phyloP scores from a whole-genome alignment of 352 stramenopile genomes.

The Saprolegnia parasitica region DNA sequence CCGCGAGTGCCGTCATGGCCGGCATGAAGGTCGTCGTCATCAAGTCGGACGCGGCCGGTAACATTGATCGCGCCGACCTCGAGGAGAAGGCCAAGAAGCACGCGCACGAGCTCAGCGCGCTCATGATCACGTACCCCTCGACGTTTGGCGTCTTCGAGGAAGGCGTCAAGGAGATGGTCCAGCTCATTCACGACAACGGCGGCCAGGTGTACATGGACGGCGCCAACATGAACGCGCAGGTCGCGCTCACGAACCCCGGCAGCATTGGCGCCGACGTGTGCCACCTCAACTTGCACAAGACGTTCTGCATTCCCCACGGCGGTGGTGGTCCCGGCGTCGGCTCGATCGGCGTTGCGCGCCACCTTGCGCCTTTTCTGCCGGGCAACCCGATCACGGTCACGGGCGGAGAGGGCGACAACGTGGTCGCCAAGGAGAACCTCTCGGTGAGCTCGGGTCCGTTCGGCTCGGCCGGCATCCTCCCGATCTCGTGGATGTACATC shows the following conservation, averaged over 20 bases:
- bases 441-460: conserved; percentile 95
- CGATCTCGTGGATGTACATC: conserved; percentile 99
- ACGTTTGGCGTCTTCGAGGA: conserved; percentile 99
- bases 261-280: conserved; percentile 97
- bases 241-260: conserved; percentile 96
- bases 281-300: conserved; percentile 99
- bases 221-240: conserved; percentile 99
- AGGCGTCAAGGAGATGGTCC: conserved; percentile 95
- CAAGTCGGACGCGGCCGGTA: conserved; percentile 94
- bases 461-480: conserved; percentile 96
- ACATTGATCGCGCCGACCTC: conserved; percentile 95
- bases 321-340: conserved; percentile 94
- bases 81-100: conserved; percentile 94
- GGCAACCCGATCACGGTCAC: conserved; percentile 88
- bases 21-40: conserved; percentile 98
- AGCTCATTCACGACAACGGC: conserved; percentile 93
- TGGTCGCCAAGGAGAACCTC: conserved; percentile 66
- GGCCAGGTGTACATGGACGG: conserved; percentile 99
- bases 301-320: conserved; percentile 99
- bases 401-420: conserved; percentile 71
- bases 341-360: conserved; percentile 88
- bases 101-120: conserved; percentile 92
- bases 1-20: conserved; percentile 95
- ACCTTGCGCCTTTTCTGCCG: conserved; percentile 95
- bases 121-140: conserved; percentile 99